These are phyloP conservation scores for Metarhizium anisopliae DNA, from an alignment of 2,329 filamentous ascomycete species.

Conservation along the genomic window DNA sequence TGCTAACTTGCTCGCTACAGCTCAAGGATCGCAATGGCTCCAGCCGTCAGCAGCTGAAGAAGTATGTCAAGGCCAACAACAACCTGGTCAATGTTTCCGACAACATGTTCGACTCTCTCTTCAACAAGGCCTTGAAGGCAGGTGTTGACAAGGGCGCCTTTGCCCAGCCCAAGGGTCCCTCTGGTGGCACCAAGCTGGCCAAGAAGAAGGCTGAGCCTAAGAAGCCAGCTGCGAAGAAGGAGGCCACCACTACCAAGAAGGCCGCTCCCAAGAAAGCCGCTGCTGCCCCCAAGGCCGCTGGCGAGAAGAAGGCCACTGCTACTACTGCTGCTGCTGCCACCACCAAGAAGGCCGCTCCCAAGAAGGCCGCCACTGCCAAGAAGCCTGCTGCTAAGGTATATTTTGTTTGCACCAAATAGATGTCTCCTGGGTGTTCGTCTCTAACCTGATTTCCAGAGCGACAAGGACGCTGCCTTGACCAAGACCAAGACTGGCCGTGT, in stretches of 20 bases:
- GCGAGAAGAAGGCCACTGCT: slow-evolving; percentile 11
- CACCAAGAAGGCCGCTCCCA: slow-evolving; percentile 27
- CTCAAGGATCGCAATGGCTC: slow-evolving; percentile 56
- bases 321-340: slow-evolving; percentile 24
- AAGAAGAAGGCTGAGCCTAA: slow-evolving; percentile 55
- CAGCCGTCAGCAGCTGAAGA: slow-evolving; percentile 53
- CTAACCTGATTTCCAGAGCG: slow-evolving; percentile 23
- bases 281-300: slow-evolving; percentile 1
- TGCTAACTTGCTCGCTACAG: slow-evolving; percentile 34
- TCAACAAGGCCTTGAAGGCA: slow-evolving; percentile 75
- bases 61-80: slow-evolving; percentile 51
- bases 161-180: slow-evolving; percentile 82
- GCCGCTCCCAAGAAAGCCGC: slow-evolving; percentile 18
- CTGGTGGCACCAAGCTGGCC: slow-evolving; percentile 84
- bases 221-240: slow-evolving; percentile 26
- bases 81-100: slow-evolving; percentile 32
- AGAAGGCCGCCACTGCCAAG: slow-evolving; percentile 19
- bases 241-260: slow-evolving; percentile 25
- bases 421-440: not conserved
- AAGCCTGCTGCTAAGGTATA: slow-evolving; percentile 15
- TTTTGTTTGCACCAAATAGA: slow-evolving; percentile 16
- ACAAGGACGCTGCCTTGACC: slow-evolving; percentile 57
- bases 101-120: slow-evolving; percentile 60
- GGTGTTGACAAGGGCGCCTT: slow-evolving; percentile 85
- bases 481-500: slow-evolving; percentile 86